Conservation (phyloP, 192 early-diverging fungal species). For the Podila epicladia region DNA sequence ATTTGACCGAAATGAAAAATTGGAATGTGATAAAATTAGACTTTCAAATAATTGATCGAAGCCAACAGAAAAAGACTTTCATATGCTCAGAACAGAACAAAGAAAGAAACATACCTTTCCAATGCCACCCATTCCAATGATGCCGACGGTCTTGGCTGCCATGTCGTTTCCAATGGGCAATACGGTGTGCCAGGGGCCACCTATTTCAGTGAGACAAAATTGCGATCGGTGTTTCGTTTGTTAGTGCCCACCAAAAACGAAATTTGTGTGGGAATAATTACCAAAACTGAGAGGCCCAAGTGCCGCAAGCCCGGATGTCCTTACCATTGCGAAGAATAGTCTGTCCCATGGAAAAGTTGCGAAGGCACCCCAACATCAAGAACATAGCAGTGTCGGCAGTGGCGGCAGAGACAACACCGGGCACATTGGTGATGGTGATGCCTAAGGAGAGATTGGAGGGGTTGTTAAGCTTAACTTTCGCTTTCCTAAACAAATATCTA, state of each 20-base stretch:
- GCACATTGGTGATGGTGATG: constrained; percentile 56
- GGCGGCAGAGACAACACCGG: constrained; percentile 47
- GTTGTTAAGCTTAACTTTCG: not conserved
- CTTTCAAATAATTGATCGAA: not conserved
- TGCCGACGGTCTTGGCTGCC: constrained; percentile 53
- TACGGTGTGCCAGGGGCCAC: constrained; percentile 49
- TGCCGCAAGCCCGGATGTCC: not conserved
- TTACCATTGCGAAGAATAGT: constrained; percentile 53
- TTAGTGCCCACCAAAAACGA: not conserved
- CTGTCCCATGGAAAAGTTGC: constrained; percentile 48
- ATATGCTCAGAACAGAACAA: not conserved
- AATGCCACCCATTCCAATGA: constrained; percentile 62
- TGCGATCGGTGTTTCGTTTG: not conserved
- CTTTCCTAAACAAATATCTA: not conserved
- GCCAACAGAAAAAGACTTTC: not conserved
- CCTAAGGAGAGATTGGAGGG: constrained; percentile 18
- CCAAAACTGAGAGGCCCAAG: too few species aligned
- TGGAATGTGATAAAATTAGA: not conserved
- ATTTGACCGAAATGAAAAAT: not conserved
- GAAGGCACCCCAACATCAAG: constrained; percentile 58
- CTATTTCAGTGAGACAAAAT: not conserved
- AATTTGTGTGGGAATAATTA: too few species aligned
- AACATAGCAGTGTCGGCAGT: constrained; percentile 60
- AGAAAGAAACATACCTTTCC: constrained; percentile 46
- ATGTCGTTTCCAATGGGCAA: constrained; percentile 50